Base-by-base conservation (phyloP, 2,329 filamentous ascomycete genomes). In the Epichloe coenophiala region DNA sequence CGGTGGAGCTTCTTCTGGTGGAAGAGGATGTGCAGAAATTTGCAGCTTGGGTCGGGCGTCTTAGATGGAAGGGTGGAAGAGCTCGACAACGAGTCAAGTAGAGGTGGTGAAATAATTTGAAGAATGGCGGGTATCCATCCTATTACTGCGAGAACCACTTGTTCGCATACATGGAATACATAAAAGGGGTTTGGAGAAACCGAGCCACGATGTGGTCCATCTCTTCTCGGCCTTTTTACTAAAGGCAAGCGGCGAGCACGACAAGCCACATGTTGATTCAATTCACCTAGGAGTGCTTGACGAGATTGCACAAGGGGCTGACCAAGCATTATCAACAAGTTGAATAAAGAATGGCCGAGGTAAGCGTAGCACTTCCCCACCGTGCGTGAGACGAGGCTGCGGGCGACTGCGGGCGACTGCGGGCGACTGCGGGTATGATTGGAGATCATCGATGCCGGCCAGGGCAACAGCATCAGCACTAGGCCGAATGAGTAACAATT, bases 1-100 rank as follows among this genome's bases (percentile, higher is more conserved):
- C 81, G 0, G 78, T 93, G 6, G 86, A 91, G 50, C 66, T 76
- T 57, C 70, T 95, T 55, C 62, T 84, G 61, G 78, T 74, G 59
- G 78, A 84, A 63, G 82, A 86, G 40, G 84, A 88, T 70, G 81
- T 93, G 11, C 69, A 73, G 65, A 75, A 71, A 56, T 93, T 84
- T 76, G 83, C 80, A 9, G 70, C 64, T 47, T 94, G 88, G 86
- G 84, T 88, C 51, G 76, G 79, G 6, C 76, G 75, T 58, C 72
- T 93, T 55, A 71, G 87, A 59, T 90, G 86, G 87, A 89, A 88
- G 71, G 71, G 60, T n/a, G 54, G 56, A 17, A 43, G 39, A 13
- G 44, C 33, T 15, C 44, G 45, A 27, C 13, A 12, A 17, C n/a
- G 37, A 36, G 40, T 27, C 35, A 38, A 47, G 35, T 39, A 37